A percentile compares a stretch with the other conserved stretches of the same genome.
phyloP scores from a whole-genome alignment of 495 filamentous ascomycete genomes.

The Tuber calosporum region DNA sequence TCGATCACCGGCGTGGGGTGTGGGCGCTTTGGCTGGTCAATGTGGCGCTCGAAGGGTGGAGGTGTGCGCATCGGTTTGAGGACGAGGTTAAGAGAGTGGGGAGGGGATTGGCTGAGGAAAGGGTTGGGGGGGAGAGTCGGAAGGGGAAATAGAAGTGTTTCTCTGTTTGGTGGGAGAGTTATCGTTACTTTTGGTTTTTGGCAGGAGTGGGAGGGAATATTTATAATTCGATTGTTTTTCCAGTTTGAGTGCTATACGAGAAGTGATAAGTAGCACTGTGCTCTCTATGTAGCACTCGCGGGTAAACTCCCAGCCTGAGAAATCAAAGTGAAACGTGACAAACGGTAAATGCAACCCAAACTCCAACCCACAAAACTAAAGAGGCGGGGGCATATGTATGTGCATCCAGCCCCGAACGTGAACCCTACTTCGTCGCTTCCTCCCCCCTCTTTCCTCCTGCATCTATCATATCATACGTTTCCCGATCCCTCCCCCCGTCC shows the following conservation, averaged over 20 bases:
- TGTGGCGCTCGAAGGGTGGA: conserved; percentile 37
- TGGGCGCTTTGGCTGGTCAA: conserved; percentile 35
- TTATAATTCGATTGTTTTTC: neutral
- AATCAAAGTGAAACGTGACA: neutral
- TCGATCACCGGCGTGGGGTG: conserved; percentile 24
- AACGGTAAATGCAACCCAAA: neutral
- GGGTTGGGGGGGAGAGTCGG: conserved; percentile 22
- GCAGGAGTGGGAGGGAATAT: neutral
- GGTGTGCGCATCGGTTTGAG: conserved; percentile 35
- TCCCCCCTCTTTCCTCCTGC: conserved; percentile 10
- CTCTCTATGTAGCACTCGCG: neutral
- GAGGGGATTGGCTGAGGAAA: conserved; percentile 20
- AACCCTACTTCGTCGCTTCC: neutral
- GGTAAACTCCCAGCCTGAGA: neutral
- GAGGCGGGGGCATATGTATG: neutral
- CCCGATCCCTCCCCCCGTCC: neutral
- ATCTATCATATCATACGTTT: too few relatives aligned
- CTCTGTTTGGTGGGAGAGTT: neutral
- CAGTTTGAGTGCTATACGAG: neutral
- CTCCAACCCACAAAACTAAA: neutral
- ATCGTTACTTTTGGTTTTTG: neutral
- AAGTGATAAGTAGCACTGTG: neutral
- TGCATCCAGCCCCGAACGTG: neutral
- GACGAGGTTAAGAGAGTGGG: conserved; percentile 36
- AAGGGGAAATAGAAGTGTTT: conserved; percentile 18